A percentile compares a stretch with the other conserved stretches of the same genome.
Conservation (phyloP, 2,329 filamentous ascomycete genomes). For the Exutisphaerella laricina region DNA sequence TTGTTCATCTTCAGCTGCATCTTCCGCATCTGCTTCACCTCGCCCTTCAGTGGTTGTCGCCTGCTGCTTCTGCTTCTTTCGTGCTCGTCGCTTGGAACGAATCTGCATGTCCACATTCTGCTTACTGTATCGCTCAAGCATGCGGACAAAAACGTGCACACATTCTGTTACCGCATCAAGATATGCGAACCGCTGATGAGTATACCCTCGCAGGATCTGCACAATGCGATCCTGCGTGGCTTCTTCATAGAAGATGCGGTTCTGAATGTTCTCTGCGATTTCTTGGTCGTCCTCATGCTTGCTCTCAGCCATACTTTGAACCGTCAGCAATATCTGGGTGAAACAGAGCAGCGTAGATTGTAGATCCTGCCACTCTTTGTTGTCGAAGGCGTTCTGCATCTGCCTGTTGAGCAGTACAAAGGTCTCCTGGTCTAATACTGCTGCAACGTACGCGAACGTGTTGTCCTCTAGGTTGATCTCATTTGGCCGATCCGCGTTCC, state of each 20-base stretch:
- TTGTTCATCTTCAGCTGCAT: slow-evolving; percentile 62
- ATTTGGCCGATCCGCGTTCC: slow-evolving; percentile 37
- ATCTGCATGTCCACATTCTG: slow-evolving; percentile 93
- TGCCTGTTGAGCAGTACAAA: slow-evolving; percentile 82
- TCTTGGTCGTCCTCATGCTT: slow-evolving; percentile 89
- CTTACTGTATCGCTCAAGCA: slow-evolving; percentile 89
- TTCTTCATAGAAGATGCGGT: slow-evolving; percentile 97
- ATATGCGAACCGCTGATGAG: slow-evolving; percentile 89
- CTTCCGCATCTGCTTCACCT: slow-evolving; percentile 47
- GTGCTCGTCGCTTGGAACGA: slow-evolving; percentile 68
- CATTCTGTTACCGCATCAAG: slow-evolving; percentile 88
- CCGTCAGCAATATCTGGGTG: slow-evolving; percentile 79
- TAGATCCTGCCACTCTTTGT: slow-evolving; percentile 81
- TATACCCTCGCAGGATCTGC: slow-evolving; percentile 76
- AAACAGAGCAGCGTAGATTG: slow-evolving; percentile 89
- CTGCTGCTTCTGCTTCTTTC: slow-evolving; percentile 60
- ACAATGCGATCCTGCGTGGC: slow-evolving; percentile 84
- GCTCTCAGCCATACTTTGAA: slow-evolving; percentile 86
- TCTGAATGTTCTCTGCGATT: slow-evolving; percentile 95
- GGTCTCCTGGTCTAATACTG: slow-evolving; percentile 88
- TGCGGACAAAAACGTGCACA: slow-evolving; percentile 82
- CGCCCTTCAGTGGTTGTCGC: slow-evolving; percentile 30
- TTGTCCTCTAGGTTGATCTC: slow-evolving; percentile 50
- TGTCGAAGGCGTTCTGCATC: slow-evolving; percentile 72
- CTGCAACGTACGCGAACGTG: slow-evolving; percentile 80